These are phyloP conservation scores for Boletus vermiculosoides DNA, from an alignment of 768 basidiomycete species.

Conservation along the genomic window DNA sequence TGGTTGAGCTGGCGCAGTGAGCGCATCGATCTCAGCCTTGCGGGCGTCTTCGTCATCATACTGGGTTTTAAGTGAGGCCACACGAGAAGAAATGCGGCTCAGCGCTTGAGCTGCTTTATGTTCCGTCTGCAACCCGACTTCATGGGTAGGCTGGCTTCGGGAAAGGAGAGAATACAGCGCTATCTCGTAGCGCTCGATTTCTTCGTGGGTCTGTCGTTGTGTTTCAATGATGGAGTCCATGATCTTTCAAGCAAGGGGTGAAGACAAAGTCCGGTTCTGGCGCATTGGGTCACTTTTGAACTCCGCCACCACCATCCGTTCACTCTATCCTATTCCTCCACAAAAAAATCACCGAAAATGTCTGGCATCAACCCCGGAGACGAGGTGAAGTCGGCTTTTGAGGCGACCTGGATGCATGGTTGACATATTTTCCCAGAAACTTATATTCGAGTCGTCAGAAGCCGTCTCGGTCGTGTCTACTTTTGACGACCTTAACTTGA, in stretches of 20 bases:
- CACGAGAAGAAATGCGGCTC: conserved; percentile 73
- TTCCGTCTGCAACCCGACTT: conserved; percentile 67
- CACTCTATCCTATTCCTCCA: conserved; percentile 32
- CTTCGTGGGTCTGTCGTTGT: conserved; percentile 95
- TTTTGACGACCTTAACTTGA: conserved; percentile 87
- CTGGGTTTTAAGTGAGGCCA: conserved; percentile 59
- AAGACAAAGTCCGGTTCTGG: neutral
- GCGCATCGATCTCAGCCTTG: conserved; percentile 60
- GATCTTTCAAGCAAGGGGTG: neutral
- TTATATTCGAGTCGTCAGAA: conserved; percentile 94
- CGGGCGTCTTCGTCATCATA: conserved; percentile 78
- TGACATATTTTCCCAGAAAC: conserved; percentile 54
- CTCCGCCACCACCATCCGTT: conserved; percentile 42
- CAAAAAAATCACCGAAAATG: conserved; percentile 54
- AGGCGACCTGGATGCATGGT: neutral
- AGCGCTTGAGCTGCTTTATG: conserved; percentile 92
- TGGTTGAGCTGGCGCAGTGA: conserved; percentile 58
- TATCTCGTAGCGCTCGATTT: conserved; percentile 88
- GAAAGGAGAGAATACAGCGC: conserved; percentile 84
- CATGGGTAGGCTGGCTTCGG: conserved; percentile 59
- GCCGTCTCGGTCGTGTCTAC: conserved; percentile 86
- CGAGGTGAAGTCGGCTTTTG: conserved; percentile 52
- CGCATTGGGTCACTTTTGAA: conserved; percentile 41
- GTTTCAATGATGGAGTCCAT: conserved; percentile 96
- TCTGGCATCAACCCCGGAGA: conserved; percentile 82